Evolutionary conservation across 805 yeast genomes (phyloP), one percentile per base, ranked within the genome.

Genomic region (Zygoascus flipseniorum): DNA sequence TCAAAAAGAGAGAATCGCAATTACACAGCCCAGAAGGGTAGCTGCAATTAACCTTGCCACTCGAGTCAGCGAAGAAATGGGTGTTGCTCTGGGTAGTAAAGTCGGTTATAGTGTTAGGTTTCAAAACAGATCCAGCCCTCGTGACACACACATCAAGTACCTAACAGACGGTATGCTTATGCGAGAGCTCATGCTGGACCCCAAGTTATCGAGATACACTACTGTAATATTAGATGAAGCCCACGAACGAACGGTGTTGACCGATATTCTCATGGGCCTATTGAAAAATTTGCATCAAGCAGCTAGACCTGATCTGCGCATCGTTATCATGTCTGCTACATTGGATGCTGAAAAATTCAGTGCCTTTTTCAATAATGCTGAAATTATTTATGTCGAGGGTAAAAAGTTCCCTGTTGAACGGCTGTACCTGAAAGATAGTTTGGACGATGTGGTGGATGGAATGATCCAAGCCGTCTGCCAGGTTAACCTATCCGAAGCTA

Each of bases 101-200:
- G 96, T 92, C 32, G 99, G 99, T 58, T 92, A 87, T 70, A 83
- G 95, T 51, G 98, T 92, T 44, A 78, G 99, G 65, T 93, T 92
- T 66, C 89, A 90, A 61, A 87, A 89, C 65, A 71, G 76, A 53
- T 76, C 85, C 5, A 66, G 77, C 31, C 31, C 31, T 11, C 65
- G 64, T 11, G 70, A 67, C 49, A 92, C 99, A 0, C 79, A 79
- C 60, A 70, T 93, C 60, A 88, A 89, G 65, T 93, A 89, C 65
- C 72, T 92, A 47, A 93, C 99, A 0, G 99, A 93, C 72, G 99
- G 99, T 82, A 92, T 93, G 98, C 76, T 93, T 19, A 70, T 93
- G 53, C 79, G 99, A 65, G 98, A 93, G 67, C 69, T 90, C 58
- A 86, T 92, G 93, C 69, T 86, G 56, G 88, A 87, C 62, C 78